Evolutionary conservation across 129 eudicot species (phyloP).

Genomic region (Daucus carota): DH1_v3.0 NC_030382.2:55021501-55022000

Average conservation of each 20-base stretch:
- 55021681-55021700: neutral
- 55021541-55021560: too few relatives aligned
- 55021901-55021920: too few relatives aligned
- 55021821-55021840: neutral
- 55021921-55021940: too few relatives aligned
- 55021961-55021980: too few relatives aligned
- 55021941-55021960: too few relatives aligned
- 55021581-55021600: neutral
- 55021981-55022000: too few relatives aligned
- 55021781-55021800: constrained; percentile 8
- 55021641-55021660: constrained; percentile 7
- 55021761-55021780: constrained; percentile 5
- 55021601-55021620: constrained; percentile 12
- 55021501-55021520: neutral
- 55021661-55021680: neutral
- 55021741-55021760: constrained; percentile 2
- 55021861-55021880: too few relatives aligned
- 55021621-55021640: constrained; percentile 3
- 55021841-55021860: neutral
- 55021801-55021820: neutral
- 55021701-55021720: neutral
- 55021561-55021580: too few relatives aligned
- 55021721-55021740: neutral
- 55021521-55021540: neutral
- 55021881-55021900: too few relatives aligned